Conservation (phyloP, 2,329 filamentous ascomycete genomes). For the Xylariaceae sp. region DNA sequence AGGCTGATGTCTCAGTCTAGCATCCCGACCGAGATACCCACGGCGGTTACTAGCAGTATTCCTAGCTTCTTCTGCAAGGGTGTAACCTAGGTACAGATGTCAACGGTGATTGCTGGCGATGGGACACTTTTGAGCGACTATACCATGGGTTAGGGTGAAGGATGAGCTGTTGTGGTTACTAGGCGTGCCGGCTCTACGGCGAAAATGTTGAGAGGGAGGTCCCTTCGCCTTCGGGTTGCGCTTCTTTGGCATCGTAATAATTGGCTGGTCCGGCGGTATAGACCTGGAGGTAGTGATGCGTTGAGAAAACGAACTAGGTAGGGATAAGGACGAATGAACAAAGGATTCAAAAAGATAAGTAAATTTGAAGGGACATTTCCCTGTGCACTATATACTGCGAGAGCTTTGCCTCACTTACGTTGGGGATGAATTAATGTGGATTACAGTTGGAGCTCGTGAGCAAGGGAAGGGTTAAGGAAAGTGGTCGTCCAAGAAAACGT, state of each 20-base stretch:
- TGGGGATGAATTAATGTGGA: too few relatives aligned
- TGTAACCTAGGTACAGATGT: constrained; percentile 43
- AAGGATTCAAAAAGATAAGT: too few relatives aligned
- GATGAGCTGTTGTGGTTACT: constrained; percentile 21
- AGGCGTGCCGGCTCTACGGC: constrained; percentile 14
- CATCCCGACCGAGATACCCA: constrained; percentile 46
- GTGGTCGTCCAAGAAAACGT: too few relatives aligned
- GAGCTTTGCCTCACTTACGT: too few relatives aligned
- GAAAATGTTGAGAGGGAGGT: constrained; percentile 19
- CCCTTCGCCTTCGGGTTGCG: constrained; percentile 24
- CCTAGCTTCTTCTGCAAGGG: constrained; percentile 56
- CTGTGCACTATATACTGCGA: too few relatives aligned
- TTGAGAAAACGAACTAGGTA: too few relatives aligned
- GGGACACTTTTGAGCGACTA: not conserved
- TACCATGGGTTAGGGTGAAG: constrained; percentile 34
- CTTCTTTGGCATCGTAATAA: constrained; percentile 34
- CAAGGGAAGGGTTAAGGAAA: too few relatives aligned
- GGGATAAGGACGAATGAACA: too few relatives aligned
- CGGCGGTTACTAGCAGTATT: constrained; percentile 55
- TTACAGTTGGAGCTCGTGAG: too few relatives aligned
- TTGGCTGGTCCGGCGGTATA: not conserved
- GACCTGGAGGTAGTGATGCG: not conserved
- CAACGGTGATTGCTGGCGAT: constrained; percentile 11
- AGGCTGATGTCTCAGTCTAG: constrained; percentile 54
- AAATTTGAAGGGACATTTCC: too few relatives aligned